Conservation (phyloP, 2,329 filamentous ascomycete genomes). For the Aspergillus latus region DNA sequence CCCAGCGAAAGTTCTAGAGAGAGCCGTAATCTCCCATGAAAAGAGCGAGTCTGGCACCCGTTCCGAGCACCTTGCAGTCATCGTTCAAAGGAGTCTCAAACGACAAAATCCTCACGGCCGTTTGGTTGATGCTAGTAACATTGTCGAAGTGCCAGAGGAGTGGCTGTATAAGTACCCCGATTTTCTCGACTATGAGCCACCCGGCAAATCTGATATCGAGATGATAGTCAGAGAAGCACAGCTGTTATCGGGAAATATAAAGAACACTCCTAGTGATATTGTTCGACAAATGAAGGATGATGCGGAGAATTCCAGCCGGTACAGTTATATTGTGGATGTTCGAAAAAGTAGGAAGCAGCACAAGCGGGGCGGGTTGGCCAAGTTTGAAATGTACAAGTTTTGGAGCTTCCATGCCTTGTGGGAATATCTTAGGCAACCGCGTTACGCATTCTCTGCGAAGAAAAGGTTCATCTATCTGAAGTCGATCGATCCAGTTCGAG, state of each 20-base stretch:
- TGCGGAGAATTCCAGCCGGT: neutral
- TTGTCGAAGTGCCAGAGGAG: conserved; percentile 21
- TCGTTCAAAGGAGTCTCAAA: conserved; percentile 16
- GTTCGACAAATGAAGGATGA: neutral
- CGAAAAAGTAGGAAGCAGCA: conserved; percentile 3
- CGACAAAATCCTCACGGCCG: conserved; percentile 18
- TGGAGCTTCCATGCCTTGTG: neutral
- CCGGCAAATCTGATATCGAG: neutral
- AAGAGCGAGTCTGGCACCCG: neutral
- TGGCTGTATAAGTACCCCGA: conserved; percentile 20
- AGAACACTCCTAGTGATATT: neutral
- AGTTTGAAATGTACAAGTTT: neutral
- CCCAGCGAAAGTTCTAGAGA: neutral
- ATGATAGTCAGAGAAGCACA: neutral
- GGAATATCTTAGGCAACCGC: neutral
- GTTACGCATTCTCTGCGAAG: conserved; percentile 3
- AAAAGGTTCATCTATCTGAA: conserved; percentile 15
- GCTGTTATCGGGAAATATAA: neutral
- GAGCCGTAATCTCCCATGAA: neutral
- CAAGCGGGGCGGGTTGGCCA: neutral
- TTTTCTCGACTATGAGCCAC: conserved; percentile 16
- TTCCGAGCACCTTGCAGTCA: conserved; percentile 5
- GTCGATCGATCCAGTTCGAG: conserved; percentile 5
- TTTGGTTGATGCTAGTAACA: conserved; percentile 18
- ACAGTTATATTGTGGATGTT: neutral